These are phyloP conservation scores for Ceratobasidium theobromae DNA, from an alignment of 1,284 basidiomycete genomes.

Conservation along the genomic window DNA sequence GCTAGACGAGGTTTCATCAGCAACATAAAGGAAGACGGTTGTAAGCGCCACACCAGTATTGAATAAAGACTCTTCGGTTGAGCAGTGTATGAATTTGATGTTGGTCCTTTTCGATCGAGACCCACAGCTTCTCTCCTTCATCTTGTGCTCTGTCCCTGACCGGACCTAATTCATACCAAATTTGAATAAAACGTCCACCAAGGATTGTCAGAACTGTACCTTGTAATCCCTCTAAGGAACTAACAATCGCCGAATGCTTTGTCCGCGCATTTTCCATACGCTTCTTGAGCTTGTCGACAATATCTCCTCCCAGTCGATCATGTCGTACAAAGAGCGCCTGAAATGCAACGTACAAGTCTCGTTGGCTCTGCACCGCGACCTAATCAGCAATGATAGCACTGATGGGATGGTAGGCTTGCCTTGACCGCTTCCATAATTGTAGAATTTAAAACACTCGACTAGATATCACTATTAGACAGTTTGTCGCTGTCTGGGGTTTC, in stretches of 20 bases:
- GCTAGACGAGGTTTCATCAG: slow-evolving; percentile 46
- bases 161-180: background rate
- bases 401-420: slow-evolving; percentile 46
- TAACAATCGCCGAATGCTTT: slow-evolving; percentile 40
- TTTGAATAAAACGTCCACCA: background rate
- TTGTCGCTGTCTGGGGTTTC: slow-evolving; percentile 52
- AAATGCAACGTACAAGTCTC: slow-evolving; percentile 84
- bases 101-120: slow-evolving; percentile 73
- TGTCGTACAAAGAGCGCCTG: slow-evolving; percentile 82
- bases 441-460: slow-evolving; percentile 14
- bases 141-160: slow-evolving; percentile 45
- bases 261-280: slow-evolving; percentile 60
- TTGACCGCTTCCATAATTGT: slow-evolving; percentile 70
- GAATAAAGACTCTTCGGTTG: slow-evolving; percentile 76
- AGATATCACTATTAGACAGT: slow-evolving; percentile 53
- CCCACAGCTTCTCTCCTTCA: slow-evolving; percentile 73
- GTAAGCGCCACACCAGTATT: slow-evolving; percentile 63
- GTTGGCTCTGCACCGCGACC: slow-evolving; percentile 62
- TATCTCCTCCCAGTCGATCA: slow-evolving; percentile 78
- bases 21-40: background rate
- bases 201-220: slow-evolving; percentile 28
- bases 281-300: slow-evolving; percentile 82
- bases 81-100: slow-evolving; percentile 68
- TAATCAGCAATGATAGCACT: background rate
- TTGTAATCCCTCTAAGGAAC: slow-evolving; percentile 70